A percentile compares a stretch with the other conserved stretches of the same genome.
These are phyloP conservation scores for Cucumis cinereus DNA, from an alignment of 306 rosid species.

Conservation along the genomic window DNA sequence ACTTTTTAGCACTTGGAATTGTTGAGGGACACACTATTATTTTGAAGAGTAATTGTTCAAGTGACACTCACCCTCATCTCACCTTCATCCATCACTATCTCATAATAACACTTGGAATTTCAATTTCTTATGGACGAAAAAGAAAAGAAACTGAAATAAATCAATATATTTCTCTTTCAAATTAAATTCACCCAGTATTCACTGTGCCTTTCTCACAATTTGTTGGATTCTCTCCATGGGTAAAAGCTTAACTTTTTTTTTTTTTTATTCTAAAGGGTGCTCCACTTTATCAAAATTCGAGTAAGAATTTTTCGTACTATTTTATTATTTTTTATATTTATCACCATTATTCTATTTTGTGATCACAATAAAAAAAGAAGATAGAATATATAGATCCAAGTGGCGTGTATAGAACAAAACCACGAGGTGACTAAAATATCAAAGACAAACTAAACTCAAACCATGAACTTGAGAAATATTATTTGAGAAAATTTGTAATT, in stretches of 20 bases:
- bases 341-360: neutral
- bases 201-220: neutral
- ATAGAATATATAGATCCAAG: neutral
- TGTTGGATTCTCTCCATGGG: neutral
- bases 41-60: neutral
- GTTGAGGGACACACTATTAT: neutral
- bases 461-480: no score
- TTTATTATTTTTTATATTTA: neutral
- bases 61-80: neutral
- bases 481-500: no score
- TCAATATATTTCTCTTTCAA: neutral
- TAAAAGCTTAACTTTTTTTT: neutral
- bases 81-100: neutral
- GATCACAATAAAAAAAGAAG: neutral
- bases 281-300: neutral
- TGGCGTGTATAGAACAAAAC: neutral
- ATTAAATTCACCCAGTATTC: neutral
- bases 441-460: no score
- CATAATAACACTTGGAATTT: neutral
- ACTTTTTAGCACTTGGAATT: neutral
- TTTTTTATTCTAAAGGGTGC: neutral
- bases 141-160: neutral
- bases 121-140: neutral
- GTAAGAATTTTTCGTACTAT: neutral
- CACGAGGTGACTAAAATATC: neutral